Evolutionary conservation across 805 yeast genomes (phyloP).

Genomic region (Kuraishia capsulata): DNA sequence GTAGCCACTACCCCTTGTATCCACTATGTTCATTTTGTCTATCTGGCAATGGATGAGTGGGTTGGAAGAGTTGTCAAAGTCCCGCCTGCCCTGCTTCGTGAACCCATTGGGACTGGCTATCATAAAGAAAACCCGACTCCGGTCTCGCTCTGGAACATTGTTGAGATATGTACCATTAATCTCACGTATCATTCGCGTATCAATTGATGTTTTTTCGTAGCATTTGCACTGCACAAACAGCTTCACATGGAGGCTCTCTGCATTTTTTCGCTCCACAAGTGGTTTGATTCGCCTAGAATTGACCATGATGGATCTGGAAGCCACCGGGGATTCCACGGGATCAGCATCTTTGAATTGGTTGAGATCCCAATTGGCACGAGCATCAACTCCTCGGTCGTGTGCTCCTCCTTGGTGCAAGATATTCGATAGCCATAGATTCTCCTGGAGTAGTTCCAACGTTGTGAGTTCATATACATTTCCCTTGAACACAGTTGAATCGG

Average conservation of each 20-base stretch:
- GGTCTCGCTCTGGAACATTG: conserved; percentile 19
- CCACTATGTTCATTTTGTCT: conserved; percentile 19
- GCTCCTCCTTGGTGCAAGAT: conserved; percentile 44
- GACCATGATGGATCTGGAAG: conserved; percentile 10
- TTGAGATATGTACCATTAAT: conserved; percentile 39
- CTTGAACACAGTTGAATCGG: conserved; percentile 37
- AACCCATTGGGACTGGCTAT: conserved; percentile 37
- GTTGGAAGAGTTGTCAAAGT: conserved; percentile 32
- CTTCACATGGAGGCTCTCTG: conserved; percentile 21
- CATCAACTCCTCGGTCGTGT: conserved; percentile 48
- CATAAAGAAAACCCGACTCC: conserved; percentile 23
- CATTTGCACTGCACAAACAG: conserved; percentile 51
- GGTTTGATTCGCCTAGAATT: conserved; percentile 17
- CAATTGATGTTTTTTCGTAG: conserved; percentile 28
- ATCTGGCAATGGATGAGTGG: conserved; percentile 37
- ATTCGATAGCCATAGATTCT: conserved; percentile 25
- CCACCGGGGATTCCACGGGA: not conserved
- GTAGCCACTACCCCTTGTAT: conserved; percentile 17
- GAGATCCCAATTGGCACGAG: conserved; percentile 43
- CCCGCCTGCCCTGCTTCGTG: conserved; percentile 36
- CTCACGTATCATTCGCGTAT: conserved; percentile 41
- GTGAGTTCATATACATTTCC: conserved; percentile 50
- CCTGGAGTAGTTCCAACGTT: conserved; percentile 28
- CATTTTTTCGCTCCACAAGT: conserved; percentile 7
- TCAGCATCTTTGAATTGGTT: conserved; percentile 9